Evolutionary conservation across 495 filamentous ascomycete species (phyloP).

Genomic region (Tuber magnatum): DNA sequence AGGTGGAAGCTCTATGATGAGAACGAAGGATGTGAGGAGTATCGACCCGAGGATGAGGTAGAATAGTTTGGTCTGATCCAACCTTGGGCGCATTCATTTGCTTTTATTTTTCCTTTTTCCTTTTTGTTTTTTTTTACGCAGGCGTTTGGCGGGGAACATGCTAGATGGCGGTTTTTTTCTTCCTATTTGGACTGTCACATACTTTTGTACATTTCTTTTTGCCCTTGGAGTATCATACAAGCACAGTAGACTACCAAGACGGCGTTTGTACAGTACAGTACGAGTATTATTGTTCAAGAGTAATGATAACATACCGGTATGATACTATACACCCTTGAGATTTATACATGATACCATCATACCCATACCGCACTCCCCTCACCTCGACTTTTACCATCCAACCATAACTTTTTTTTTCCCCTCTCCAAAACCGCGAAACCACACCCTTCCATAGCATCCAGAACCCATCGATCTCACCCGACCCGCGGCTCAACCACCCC

Average conservation of each 20-base stretch:
- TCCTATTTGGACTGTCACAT: neutral
- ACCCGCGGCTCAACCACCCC: neutral
- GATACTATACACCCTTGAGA: neutral
- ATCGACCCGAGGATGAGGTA: conserved; percentile 12
- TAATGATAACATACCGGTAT: too few relatives aligned
- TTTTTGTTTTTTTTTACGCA: neutral
- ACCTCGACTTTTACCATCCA: neutral
- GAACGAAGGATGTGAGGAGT: conserved; percentile 24
- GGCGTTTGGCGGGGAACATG: neutral
- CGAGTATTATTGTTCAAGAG: neutral
- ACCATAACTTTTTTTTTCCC: too few relatives aligned
- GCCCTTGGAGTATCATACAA: neutral
- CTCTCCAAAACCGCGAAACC: neutral
- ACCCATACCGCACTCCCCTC: neutral
- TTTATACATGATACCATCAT: neutral
- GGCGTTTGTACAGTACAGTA: too few relatives aligned
- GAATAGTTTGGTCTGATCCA: neutral
- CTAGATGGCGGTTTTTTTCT: neutral
- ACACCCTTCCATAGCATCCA: neutral
- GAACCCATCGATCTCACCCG: neutral
- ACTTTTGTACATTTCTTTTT: neutral
- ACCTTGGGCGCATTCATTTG: neutral
- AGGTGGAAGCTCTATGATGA: conserved; percentile 21
- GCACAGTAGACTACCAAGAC: too few relatives aligned
- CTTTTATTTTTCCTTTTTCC: neutral